These are phyloP conservation scores for Ambispora gerdemannii DNA, from an alignment of 192 early-diverging fungal species.

Conservation along the genomic window DNA sequence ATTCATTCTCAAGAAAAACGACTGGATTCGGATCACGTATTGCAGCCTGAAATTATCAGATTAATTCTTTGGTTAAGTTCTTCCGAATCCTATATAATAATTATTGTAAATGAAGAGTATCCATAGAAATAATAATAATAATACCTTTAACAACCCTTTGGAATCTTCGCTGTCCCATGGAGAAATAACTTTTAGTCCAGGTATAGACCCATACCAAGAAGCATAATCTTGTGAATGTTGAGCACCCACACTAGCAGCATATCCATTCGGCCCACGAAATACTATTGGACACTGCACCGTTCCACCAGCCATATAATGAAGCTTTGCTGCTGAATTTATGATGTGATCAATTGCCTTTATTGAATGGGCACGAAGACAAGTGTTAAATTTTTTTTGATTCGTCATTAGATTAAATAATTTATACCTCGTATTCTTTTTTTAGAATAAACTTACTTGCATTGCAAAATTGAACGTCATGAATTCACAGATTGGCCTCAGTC, in stretches of 20 bases:
- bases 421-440: no score
- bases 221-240: constrained; percentile 99
- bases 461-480: constrained; percentile 99
- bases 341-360: constrained; percentile 93
- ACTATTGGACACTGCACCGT: constrained; percentile 87
- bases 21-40: constrained; percentile 99
- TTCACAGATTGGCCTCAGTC: constrained; percentile 96
- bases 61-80: no score
- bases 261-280: constrained; percentile 98
- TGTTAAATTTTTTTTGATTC: no score
- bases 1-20: constrained; percentile 94
- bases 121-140: neutral
- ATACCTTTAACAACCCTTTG: constrained; percentile 88
- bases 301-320: constrained; percentile 96
- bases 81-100: neutral
- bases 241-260: constrained; percentile 93
- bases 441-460: constrained; percentile 75
- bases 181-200: constrained; percentile 94
- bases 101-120: neutral
- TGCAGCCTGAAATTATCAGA: constrained; percentile 58
- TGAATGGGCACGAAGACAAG: no score
- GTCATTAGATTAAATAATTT: no score
- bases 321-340: constrained; percentile 98
- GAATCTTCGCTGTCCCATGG: constrained; percentile 96
- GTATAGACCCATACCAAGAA: constrained; percentile 96